Base-by-base conservation (phyloP, 148 eudicot species). In the Camellia granthamiana region DNA sequence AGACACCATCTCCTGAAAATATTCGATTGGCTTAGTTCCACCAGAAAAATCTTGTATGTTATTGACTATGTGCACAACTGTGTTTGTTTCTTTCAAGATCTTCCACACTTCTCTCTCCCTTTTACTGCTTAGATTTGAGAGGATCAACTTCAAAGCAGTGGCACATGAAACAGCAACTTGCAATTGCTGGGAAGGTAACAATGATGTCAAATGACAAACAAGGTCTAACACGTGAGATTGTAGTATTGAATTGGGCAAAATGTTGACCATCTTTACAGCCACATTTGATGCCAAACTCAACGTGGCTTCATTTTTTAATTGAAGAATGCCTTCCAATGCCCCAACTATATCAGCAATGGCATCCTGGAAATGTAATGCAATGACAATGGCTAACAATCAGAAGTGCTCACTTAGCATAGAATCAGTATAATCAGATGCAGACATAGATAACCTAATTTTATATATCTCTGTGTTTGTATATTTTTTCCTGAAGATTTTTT, bases 141-240 rank as follows among this genome's bases (percentile, higher is more conserved):
- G 58, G 59, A 95, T 88, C 72, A 83, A 52, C 81, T 86, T 85
- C 85, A 90, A 87, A 82, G 94, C 86, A 85, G 86, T 82, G 51
- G 93, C 88, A 83, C 93, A 91, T 46, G 92, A 82, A 79, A 88
- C 75, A 77, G 90, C 82, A 80, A 92, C 93, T 86, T 90, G 89
- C 77, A 77, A 38, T 49, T 88, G 87, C 77, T 82, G 85, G 75
- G 80, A 83, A 78, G 88, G 82, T 62, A 95, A 80, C 69, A 92
- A 80, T 61, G 89, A 80, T 78, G 94, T 82, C 65, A 95, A 85
- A 51, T 93, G 89, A 60, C 66, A 81, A 83, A 86, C 80, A 81
- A 95, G 85, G 80, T 88, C 90, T 51, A 77, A 54, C 75, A 88
- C 82, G 82, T 87, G 86, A 69, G 94, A 84, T 69, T 87, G 91